These are phyloP conservation scores for Clonostachys solani DNA, from an alignment of 2,329 filamentous ascomycete genomes.

Conservation along the genomic window DNA sequence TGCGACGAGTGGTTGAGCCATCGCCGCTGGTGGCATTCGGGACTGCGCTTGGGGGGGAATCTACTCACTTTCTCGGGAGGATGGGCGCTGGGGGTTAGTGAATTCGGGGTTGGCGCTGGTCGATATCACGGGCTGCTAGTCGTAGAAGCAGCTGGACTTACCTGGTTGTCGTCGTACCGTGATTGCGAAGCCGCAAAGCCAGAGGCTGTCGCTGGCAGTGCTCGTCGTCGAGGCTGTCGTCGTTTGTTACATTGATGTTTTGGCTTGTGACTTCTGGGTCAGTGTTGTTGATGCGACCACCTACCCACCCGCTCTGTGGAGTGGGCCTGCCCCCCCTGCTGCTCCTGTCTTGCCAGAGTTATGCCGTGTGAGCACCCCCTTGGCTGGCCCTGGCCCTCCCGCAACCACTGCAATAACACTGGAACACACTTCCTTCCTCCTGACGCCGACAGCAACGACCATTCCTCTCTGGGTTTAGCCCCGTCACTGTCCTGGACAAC, in stretches of 20 bases:
- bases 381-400: too few species aligned
- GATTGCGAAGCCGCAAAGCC: constrained; percentile 4
- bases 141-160: background rate
- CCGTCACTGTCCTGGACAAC: constrained; percentile 1
- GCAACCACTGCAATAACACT: too few species aligned
- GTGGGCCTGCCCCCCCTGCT: too few species aligned
- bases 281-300: constrained; percentile 10
- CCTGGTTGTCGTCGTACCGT: background rate
- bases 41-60: too few species aligned
- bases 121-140: too few species aligned
- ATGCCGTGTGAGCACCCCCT: too few species aligned
- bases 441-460: constrained; percentile 2
- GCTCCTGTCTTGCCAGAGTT: background rate
- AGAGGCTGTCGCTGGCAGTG: constrained; percentile 1
- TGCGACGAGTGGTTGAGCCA: too few species aligned
- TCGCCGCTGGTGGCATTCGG: too few species aligned
- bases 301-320: background rate
- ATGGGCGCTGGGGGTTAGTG: too few species aligned
- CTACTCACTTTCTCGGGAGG: too few species aligned
- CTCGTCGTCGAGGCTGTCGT: background rate
- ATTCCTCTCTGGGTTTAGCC: constrained; percentile 1
- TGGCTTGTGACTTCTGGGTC: constrained; percentile 13
- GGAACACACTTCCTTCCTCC: too few species aligned
- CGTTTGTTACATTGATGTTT: constrained; percentile 11
- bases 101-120: too few species aligned